Conservation (phyloP, 1,139 yeast genomes). For the Debaryomyces udenii region DNA sequence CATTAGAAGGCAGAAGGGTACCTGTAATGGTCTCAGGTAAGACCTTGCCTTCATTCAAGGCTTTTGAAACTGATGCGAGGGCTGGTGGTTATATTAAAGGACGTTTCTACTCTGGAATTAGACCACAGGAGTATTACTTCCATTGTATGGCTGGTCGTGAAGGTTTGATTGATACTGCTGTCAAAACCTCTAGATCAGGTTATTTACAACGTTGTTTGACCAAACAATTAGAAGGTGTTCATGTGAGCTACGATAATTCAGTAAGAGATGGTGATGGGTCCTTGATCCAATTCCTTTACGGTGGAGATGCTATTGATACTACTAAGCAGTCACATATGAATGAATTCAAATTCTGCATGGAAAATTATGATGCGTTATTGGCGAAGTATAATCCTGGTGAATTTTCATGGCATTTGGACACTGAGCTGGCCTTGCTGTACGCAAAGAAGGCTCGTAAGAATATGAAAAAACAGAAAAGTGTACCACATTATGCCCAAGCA, state of each 20-base stretch:
- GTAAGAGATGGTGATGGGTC: constrained; percentile 97
- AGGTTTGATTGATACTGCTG: constrained; percentile 99
- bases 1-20: constrained; percentile 98
- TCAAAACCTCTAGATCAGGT: constrained; percentile 97
- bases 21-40: constrained; percentile 99
- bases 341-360: constrained; percentile 90
- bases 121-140: constrained; percentile 99
- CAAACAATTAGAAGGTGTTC: constrained; percentile 97
- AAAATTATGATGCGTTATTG: constrained; percentile 84
- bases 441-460: constrained; percentile 81
- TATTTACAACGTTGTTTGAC: constrained; percentile 98
- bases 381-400: constrained; percentile 87
- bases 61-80: constrained; percentile 94
- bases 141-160: constrained; percentile 99
- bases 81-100: constrained; percentile 99
- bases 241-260: constrained; percentile 89
- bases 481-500: constrained; percentile 65
- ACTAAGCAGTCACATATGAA: constrained; percentile 93
- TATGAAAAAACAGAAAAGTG: constrained; percentile 62
- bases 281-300: constrained; percentile 91
- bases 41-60: constrained; percentile 93
- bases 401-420: constrained; percentile 72
- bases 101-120: constrained; percentile 95
- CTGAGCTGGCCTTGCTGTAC: constrained; percentile 78
- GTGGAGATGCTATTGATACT: constrained; percentile 96